Percentiles rank a stretch among this genome's conserved stretches.
Conservation (phyloP, 2,329 filamentous ascomycete species). For the Diaporthe aspalathi region DNA sequence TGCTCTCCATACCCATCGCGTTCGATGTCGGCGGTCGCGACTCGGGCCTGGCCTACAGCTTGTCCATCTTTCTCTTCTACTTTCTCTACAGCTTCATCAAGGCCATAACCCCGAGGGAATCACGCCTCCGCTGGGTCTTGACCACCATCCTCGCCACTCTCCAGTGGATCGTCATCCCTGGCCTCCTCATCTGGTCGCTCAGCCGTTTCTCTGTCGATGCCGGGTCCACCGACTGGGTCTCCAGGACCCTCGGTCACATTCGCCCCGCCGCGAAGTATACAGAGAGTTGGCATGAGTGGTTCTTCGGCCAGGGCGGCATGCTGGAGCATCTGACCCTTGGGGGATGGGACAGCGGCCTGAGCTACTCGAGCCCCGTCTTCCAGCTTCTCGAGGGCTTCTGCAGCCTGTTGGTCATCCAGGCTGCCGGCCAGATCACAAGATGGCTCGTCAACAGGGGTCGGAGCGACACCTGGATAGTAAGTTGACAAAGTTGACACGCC, state of each 20-base stretch:
- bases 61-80: conserved; percentile 90
- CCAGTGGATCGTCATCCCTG: conserved; percentile 89
- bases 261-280: conserved; percentile 65
- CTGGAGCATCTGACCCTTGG: conserved; percentile 84
- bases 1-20: conserved; percentile 94
- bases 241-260: conserved; percentile 78
- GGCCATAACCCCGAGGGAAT: conserved; percentile 82
- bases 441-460: conserved; percentile 94
- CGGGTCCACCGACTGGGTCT: conserved; percentile 82
- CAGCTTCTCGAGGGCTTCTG: conserved; percentile 97
- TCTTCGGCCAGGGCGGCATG: conserved; percentile 87
- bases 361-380: conserved; percentile 93
- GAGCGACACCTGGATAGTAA: conserved; percentile 96
- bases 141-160: conserved; percentile 76
- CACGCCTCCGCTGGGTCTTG: conserved; percentile 78
- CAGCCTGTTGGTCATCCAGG: conserved; percentile 94
- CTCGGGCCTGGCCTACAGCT: conserved; percentile 92
- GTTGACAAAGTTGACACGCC: conserved; percentile 57
- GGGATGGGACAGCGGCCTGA: conserved; percentile 87
- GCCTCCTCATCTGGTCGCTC: conserved; percentile 92
- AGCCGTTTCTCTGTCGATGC: conserved; percentile 94
- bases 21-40: conserved; percentile 98
- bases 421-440: conserved; percentile 90
- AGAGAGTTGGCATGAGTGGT: conserved; percentile 81
- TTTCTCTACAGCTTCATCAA: conserved; percentile 85